Evolutionary conservation across 2,329 filamentous ascomycete species (phyloP).

Genomic region (Pseudogymnoascus sp.): DNA sequence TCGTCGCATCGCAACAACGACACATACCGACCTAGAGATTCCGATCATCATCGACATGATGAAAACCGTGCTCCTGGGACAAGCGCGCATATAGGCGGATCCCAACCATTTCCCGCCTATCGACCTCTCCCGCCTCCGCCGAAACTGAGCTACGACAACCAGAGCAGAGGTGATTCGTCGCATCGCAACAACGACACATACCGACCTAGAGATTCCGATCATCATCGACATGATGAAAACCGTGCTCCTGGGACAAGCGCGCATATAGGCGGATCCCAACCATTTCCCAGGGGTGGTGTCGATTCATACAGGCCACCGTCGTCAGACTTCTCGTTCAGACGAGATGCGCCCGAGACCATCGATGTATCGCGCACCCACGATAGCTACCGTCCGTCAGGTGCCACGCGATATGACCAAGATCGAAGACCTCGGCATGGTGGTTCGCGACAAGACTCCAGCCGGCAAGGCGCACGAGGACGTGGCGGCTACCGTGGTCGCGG

Average conservation of each 20-base stretch:
- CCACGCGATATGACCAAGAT: constrained; percentile 17
- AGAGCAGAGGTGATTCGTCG: background rate
- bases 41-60: background rate
- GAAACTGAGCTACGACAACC: constrained; percentile 1
- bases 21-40: background rate
- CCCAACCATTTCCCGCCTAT: constrained; percentile 2
- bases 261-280: constrained; percentile 9
- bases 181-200: constrained; percentile 8
- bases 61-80: constrained; percentile 14
- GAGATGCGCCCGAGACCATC: constrained; percentile 26
- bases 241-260: constrained; percentile 13
- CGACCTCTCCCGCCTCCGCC: background rate
- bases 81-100: constrained; percentile 5
- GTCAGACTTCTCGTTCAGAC: constrained; percentile 25
- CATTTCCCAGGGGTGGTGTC: background rate
- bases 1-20: constrained; percentile 7
- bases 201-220: background rate
- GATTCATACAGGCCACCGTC: constrained; percentile 20
- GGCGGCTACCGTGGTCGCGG: constrained; percentile 24
- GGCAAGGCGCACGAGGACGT: constrained; percentile 13
- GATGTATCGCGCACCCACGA: constrained; percentile 20
- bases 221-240: background rate
- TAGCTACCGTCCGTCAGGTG: constrained; percentile 19
- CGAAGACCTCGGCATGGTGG: background rate
- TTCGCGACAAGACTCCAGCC: background rate